A percentile compares a stretch with the other conserved stretches of the same genome.
phyloP scores from a whole-genome alignment of 2,329 filamentous ascomycete species.

The Parastagonospora nodorum region DNA sequence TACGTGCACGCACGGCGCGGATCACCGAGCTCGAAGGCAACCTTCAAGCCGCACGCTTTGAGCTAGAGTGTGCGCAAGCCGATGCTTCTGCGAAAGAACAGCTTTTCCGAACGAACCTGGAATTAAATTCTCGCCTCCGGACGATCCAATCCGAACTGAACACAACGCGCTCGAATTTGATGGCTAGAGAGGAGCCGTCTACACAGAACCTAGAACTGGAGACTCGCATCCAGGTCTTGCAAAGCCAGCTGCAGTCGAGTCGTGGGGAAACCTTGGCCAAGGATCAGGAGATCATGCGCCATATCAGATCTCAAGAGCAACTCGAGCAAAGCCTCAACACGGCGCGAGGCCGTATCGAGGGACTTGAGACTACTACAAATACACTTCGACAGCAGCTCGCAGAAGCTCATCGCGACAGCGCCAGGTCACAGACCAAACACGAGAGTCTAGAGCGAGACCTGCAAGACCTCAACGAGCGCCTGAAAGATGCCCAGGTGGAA shows the following conservation, averaged over 20 bases:
- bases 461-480: slow-evolving; percentile 29
- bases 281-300: slow-evolving; percentile 29
- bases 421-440: slow-evolving; percentile 27
- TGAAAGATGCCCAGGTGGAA: slow-evolving; percentile 31
- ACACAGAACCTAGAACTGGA: slow-evolving; percentile 2
- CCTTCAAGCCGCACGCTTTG: slow-evolving; percentile 28
- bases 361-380: slow-evolving; percentile 31
- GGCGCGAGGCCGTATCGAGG: slow-evolving; percentile 36
- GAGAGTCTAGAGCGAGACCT: slow-evolving; percentile 35
- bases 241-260: slow-evolving; percentile 27
- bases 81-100: slow-evolving; percentile 32
- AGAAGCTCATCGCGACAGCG: slow-evolving; percentile 34
- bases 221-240: slow-evolving; percentile 12
- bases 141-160: slow-evolving; percentile 26
- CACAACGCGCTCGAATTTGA: slow-evolving; percentile 1
- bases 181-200: no score
- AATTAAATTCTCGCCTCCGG: slow-evolving; percentile 28
- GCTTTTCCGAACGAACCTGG: slow-evolving; percentile 29
- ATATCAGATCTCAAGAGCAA: slow-evolving; percentile 30
- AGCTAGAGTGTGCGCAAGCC: slow-evolving; percentile 32
- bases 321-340: slow-evolving; percentile 31
- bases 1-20: slow-evolving; percentile 12
- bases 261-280: slow-evolving; percentile 25
- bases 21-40: slow-evolving; percentile 29
- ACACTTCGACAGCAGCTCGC: slow-evolving; percentile 41